A percentile compares a stretch with the other conserved stretches of the same genome.
Conservation (phyloP, 345 rosid species). For the Eucalyptus dawsonii region DNA sequence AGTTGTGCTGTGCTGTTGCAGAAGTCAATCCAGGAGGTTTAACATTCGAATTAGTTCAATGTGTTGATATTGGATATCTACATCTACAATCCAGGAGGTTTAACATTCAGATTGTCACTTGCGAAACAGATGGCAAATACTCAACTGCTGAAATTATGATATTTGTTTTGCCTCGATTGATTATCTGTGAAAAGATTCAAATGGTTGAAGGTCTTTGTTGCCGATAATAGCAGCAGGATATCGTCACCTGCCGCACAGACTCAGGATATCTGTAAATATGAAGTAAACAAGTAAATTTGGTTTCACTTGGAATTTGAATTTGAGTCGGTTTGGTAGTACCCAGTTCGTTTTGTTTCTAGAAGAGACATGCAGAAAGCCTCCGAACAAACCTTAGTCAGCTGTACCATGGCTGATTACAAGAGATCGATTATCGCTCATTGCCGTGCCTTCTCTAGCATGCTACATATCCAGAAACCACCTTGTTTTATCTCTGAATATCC, state of each 20-base stretch:
- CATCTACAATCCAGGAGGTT: background rate
- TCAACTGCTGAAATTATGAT: background rate
- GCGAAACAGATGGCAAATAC: background rate
- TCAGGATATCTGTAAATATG: background rate
- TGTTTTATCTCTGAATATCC: background rate
- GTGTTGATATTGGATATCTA: background rate
- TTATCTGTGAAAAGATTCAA: background rate
- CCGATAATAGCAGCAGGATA: background rate
- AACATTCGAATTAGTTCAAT: background rate
- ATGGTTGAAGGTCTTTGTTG: background rate
- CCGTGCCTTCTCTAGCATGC: background rate
- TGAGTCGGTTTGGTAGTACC: background rate
- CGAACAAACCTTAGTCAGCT: background rate
- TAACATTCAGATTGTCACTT: background rate
- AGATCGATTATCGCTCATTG: background rate
- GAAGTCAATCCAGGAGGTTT: slow-evolving; percentile 2
- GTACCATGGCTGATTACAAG: background rate
- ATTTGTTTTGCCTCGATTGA: background rate
- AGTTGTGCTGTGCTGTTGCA: slow-evolving; percentile 41
- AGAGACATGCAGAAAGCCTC: background rate
- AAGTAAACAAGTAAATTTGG: background rate
- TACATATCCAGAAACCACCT: background rate
- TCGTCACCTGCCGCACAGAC: background rate
- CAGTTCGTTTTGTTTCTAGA: background rate
- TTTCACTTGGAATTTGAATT: background rate